phyloP scores from a whole-genome alignment of 225 moss, liverwort and hornwort species.

The Physcomitrium patens region DNA sequence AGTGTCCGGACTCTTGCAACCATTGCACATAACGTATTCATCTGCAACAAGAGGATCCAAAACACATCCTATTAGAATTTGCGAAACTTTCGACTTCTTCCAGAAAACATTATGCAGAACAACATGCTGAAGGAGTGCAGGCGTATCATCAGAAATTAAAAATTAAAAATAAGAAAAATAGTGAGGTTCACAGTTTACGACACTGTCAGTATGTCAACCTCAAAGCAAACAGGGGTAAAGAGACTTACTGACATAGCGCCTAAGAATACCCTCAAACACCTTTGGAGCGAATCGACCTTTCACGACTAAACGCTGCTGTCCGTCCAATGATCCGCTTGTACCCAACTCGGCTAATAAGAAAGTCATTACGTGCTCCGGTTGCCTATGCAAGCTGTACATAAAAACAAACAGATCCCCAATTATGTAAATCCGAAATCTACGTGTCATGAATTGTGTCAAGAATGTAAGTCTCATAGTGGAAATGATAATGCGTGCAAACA shows the following conservation, averaged over 20 bases:
- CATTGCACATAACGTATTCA: conserved; percentile 96
- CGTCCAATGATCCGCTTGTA: conserved; percentile 89
- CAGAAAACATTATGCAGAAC: neutral
- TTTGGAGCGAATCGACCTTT: conserved; percentile 91
- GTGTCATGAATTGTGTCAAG: neutral
- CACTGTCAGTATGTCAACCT: neutral
- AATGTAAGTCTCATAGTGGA: neutral
- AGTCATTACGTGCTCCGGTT: conserved; percentile 97
- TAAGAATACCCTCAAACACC: conserved; percentile 92
- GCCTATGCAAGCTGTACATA: conserved; percentile 78
- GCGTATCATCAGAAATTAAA: neutral
- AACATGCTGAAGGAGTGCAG: neutral
- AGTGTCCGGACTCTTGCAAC: conserved; percentile 95
- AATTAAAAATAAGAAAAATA: neutral
- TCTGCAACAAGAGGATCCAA: conserved; percentile 44
- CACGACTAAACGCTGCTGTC: conserved; percentile 87
- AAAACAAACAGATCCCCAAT: neutral
- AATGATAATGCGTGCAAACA: neutral
- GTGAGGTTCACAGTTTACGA: neutral
- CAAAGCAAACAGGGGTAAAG: conserved; percentile 14
- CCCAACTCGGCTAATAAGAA: conserved; percentile 88
- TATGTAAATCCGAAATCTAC: neutral
- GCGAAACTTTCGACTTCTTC: neutral
- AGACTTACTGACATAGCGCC: conserved; percentile 95
- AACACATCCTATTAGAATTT: conserved; percentile 1